Evolutionary conservation across 768 basidiomycete species (phyloP), one percentile per base, ranked within the genome.

Genomic region (Phaeotremella skinneri): DNA sequence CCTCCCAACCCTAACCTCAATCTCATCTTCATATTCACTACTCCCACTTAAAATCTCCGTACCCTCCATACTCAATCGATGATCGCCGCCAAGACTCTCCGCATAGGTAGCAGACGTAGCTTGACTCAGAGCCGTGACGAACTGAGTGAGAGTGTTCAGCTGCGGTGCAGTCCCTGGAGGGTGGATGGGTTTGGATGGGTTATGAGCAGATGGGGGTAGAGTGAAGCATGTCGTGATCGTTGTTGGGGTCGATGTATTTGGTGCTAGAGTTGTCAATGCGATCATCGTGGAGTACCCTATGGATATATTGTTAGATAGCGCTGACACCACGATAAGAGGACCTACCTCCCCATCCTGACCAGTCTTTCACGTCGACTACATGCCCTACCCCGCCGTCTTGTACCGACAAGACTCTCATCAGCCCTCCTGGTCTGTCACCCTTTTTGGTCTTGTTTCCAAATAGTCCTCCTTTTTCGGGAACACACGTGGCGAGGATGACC

Each of bases 311-410:
- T 11, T 6, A 20, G 43, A 7, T 7, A 45, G 43, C 20, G 7
- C 43, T 45, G 43, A 45, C 13, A 6, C 7, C 7, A 7, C 16
- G 25, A 25, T 7, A 14, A 26, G 23, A 29, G 4, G 16, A 60
- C 62, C 58, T 49, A 68, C 62, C 66, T 17, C 54, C 48, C 62
- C 66, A 64, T 20, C 62, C 63, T 45, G 57, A 59, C 66, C 66
- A 70, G 37, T 73, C 71, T 45, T 56, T 63, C 26, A 68, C 64
- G 29, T 69, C 71, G 2, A 50, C 59, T 1, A 73, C 57, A 27
- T 63, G 65, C 4, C 67, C 68, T 0, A 73, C 49, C 2, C 71
- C 71, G 20, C 71, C 71, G 43, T 73, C 68, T 11, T 27, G 11
- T 48, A 66, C 59, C 4, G 55, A 26, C 27, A 68, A 32, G 0